Percentiles rank a stretch among this genome's conserved stretches.
Evolutionary conservation across 2,329 filamentous ascomycete genomes (phyloP).

Genomic region (Macrophomina tecta): DNA sequence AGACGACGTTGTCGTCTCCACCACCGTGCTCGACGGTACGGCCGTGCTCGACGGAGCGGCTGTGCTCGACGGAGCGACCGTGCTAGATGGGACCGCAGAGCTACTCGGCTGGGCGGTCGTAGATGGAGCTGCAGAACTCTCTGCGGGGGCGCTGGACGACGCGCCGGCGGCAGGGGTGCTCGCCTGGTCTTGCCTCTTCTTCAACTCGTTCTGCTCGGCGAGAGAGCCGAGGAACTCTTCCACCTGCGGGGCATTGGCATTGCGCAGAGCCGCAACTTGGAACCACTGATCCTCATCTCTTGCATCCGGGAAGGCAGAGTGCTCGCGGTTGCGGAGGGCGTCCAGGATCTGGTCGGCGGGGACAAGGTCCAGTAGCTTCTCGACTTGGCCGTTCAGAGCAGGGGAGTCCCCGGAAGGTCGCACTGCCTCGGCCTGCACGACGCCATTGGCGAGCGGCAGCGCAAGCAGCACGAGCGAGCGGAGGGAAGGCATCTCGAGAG

Average conservation of each 20-base stretch:
- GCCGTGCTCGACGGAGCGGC: conserved; percentile 26
- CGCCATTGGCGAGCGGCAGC: conserved; percentile 39
- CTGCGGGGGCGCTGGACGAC: conserved; percentile 9
- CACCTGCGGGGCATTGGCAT: conserved; percentile 66
- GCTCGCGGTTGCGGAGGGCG: conserved; percentile 68
- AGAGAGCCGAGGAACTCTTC: conserved; percentile 51
- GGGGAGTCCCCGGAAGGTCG: conserved; percentile 36
- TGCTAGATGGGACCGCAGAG: conserved; percentile 25
- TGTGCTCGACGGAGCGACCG: conserved; percentile 26
- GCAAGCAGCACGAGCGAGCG: conserved; percentile 38
- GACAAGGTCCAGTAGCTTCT: conserved; percentile 59
- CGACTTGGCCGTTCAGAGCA: conserved; percentile 47
- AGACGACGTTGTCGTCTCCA: conserved; percentile 20
- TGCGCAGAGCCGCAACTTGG: conserved; percentile 68
- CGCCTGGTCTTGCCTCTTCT: conserved; percentile 46
- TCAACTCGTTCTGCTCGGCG: conserved; percentile 62
- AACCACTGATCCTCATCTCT: conserved; percentile 66
- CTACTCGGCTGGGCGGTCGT: conserved; percentile 24
- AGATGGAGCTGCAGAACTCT: conserved; percentile 20
- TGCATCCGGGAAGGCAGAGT: conserved; percentile 70
- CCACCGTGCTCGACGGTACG: conserved; percentile 21
- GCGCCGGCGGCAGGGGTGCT: conserved; percentile 33
- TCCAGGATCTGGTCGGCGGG: conserved; percentile 67
- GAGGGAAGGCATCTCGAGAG: conserved; percentile 33
- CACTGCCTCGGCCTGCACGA: conserved; percentile 35